phyloP scores from a whole-genome alignment of 164 flowering plant genomes.

The Echeveria elegans region DNA sequence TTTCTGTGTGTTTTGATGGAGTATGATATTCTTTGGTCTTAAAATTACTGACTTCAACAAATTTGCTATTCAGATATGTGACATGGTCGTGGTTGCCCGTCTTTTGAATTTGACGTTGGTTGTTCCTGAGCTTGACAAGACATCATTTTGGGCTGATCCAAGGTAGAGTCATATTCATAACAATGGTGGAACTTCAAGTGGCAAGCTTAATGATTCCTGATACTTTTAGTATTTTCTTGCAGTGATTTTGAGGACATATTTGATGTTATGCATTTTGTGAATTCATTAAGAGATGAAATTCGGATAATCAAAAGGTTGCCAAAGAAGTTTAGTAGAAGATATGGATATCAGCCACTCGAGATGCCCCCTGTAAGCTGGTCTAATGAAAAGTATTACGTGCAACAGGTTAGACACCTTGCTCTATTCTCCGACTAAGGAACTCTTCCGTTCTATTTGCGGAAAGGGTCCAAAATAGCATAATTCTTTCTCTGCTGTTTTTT shows the following conservation, averaged over 20 bases:
- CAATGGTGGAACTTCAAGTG: background rate
- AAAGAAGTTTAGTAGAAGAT: slow-evolving; percentile 41
- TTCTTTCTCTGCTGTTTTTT: background rate
- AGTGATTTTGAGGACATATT: slow-evolving; percentile 90
- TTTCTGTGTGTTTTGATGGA: background rate
- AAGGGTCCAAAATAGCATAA: background rate
- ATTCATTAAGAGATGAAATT: slow-evolving; percentile 85
- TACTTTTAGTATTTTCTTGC: slow-evolving; percentile 18
- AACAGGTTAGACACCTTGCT: slow-evolving; percentile 49
- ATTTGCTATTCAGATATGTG: slow-evolving; percentile 70
- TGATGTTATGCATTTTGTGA: slow-evolving; percentile 76
- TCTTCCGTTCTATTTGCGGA: too few relatives aligned
- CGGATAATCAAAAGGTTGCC: slow-evolving; percentile 75
- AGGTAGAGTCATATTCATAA: slow-evolving; percentile 8
- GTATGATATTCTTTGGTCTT: background rate
- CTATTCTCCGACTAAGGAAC: background rate
- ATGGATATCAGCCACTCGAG: slow-evolving; percentile 36
- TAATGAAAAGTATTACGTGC: slow-evolving; percentile 71
- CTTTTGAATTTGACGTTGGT: slow-evolving; percentile 83
- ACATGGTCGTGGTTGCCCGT: slow-evolving; percentile 91
- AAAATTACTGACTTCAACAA: slow-evolving; percentile 2
- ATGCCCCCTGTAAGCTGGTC: slow-evolving; percentile 99
- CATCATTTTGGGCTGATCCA: slow-evolving; percentile 96
- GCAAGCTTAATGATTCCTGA: slow-evolving; percentile 4
- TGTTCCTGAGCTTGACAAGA: slow-evolving; percentile 93